These are phyloP conservation scores for Coemansia asiatica DNA, from an alignment of 192 early-diverging fungal genomes.

Conservation along the genomic window DNA sequence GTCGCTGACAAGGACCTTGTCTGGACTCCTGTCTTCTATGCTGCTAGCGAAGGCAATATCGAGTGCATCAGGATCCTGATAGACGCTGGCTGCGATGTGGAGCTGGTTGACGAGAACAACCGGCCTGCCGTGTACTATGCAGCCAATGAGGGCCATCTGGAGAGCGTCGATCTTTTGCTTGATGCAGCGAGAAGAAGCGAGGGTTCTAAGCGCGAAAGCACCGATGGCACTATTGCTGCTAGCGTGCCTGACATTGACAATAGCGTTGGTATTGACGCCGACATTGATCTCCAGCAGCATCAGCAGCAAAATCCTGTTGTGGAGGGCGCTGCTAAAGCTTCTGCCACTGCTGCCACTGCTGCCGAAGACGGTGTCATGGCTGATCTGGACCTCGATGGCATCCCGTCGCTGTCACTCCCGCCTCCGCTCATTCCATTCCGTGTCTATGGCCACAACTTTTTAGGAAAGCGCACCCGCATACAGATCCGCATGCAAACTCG, in stretches of 20 bases:
- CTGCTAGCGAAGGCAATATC: slow-evolving; percentile 84
- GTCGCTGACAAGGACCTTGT: slow-evolving; percentile 84
- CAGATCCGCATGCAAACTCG: slow-evolving; percentile 67
- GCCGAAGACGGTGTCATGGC: slow-evolving; percentile 36
- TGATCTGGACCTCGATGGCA: slow-evolving; percentile 80
- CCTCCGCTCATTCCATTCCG: slow-evolving; percentile 98
- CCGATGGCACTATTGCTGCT: slow-evolving; percentile 10
- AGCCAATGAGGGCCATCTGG: slow-evolving; percentile 86
- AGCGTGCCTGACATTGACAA: not conserved
- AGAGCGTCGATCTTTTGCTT: slow-evolving; percentile 75
- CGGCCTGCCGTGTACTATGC: slow-evolving; percentile 88
- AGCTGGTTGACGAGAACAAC: slow-evolving; percentile 78
- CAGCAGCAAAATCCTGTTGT: too few relatives aligned
- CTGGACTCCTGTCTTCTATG: slow-evolving; percentile 98
- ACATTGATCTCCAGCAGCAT: too few relatives aligned
- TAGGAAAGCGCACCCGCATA: slow-evolving; percentile 86
- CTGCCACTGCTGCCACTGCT: not conserved
- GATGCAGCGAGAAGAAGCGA: slow-evolving; percentile 53
- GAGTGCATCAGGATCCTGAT: slow-evolving; percentile 80
- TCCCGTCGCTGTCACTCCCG: slow-evolving; percentile 91
- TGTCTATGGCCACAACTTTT: slow-evolving; percentile 97
- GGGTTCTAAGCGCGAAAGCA: not conserved
- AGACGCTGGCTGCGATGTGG: slow-evolving; percentile 71
- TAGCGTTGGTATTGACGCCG: not conserved
- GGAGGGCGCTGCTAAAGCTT: too few relatives aligned